These are phyloP conservation scores for Zopfia rhizophila DNA, from an alignment of 2,329 filamentous ascomycete genomes.

Conservation along the genomic window DNA sequence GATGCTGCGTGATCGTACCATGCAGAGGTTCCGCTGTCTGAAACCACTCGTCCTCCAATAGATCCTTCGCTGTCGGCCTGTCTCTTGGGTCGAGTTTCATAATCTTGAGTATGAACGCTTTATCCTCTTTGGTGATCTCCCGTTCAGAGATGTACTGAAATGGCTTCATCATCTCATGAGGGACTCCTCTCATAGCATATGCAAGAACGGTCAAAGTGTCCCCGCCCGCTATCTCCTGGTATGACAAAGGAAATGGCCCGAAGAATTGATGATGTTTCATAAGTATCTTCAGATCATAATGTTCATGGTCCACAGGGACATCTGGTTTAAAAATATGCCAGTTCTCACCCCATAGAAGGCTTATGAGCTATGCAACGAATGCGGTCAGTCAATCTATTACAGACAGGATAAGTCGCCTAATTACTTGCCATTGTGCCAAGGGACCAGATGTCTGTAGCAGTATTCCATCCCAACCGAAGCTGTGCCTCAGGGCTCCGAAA, in stretches of 20 bases:
- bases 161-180: constrained; percentile 22
- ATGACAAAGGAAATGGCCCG: constrained; percentile 34
- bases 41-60: constrained; percentile 53
- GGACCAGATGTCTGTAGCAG: constrained; percentile 54
- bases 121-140: constrained; percentile 28
- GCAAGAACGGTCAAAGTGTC: constrained; percentile 23
- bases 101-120: constrained; percentile 52
- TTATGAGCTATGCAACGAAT: constrained; percentile 32
- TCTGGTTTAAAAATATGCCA: constrained; percentile 39
- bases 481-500: constrained; percentile 52
- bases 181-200: constrained; percentile 22
- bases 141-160: constrained; percentile 23
- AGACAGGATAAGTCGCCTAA: too few species aligned
- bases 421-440: constrained; percentile 49
- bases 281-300: constrained; percentile 35
- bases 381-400: background rate
- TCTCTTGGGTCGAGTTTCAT: constrained; percentile 59
- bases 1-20: too few species aligned
- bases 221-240: constrained; percentile 34
- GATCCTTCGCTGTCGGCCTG: constrained; percentile 51
- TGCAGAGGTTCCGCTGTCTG: too few species aligned
- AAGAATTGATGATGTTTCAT: constrained; percentile 34
- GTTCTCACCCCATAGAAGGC: constrained; percentile 36
- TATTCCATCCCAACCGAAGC: constrained; percentile 47
- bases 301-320: constrained; percentile 30